phyloP scores from a whole-genome alignment of 139 green algal species.

The Volvox reticuliferus region DNA sequence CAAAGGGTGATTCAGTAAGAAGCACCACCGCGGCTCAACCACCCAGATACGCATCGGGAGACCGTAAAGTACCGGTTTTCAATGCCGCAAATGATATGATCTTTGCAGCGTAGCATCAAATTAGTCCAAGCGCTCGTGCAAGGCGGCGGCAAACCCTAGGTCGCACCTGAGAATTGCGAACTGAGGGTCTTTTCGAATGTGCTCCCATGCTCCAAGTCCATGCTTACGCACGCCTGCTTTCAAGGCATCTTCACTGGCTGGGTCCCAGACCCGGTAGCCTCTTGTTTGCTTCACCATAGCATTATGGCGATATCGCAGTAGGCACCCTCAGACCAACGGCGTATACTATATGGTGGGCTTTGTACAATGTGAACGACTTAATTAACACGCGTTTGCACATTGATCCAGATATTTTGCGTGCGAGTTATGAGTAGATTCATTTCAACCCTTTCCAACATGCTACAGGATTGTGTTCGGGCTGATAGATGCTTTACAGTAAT shows the following conservation, averaged over 20 bases:
- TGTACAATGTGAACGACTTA: no score
- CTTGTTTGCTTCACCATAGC: slow-evolving; percentile 31
- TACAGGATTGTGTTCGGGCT: no score
- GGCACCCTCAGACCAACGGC: no score
- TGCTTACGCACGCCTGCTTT: slow-evolving; percentile 76
- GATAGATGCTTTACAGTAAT: no score
- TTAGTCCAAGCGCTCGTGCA: neutral
- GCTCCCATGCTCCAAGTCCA: slow-evolving; percentile 82
- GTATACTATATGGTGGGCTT: no score
- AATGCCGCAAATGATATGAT: neutral
- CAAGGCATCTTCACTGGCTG: slow-evolving; percentile 66
- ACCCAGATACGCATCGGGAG: neutral
- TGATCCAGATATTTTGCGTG: no score
- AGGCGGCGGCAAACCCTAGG: slow-evolving; percentile 43
- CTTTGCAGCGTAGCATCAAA: neutral
- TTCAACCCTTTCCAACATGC: no score
- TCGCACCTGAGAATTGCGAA: slow-evolving; percentile 67
- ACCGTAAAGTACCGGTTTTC: neutral
- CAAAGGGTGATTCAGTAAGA: neutral
- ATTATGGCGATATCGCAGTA: neutral
- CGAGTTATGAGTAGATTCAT: no score
- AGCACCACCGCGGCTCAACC: neutral
- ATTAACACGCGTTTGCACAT: no score
- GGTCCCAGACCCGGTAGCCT: slow-evolving; percentile 68
- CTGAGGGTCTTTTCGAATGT: slow-evolving; percentile 79